Conservation (phyloP, 768 basidiomycete species). For the Suillus ampliporus region DNA sequence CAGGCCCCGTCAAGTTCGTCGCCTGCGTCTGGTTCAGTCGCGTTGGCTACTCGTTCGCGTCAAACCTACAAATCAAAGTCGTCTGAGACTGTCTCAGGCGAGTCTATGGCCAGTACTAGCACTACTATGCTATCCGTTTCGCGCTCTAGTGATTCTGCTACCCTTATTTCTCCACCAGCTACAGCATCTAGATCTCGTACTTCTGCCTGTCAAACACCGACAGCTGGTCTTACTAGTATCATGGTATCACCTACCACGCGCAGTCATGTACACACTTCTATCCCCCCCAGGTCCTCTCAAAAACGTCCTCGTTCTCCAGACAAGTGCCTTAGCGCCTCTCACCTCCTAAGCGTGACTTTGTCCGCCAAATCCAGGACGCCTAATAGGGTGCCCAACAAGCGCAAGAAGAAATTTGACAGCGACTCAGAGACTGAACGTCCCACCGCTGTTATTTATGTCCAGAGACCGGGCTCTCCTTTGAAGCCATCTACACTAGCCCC, state of each 20-base stretch:
- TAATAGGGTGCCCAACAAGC: constrained; percentile 27
- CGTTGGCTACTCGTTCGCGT: constrained; percentile 19
- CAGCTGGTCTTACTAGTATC: too few species aligned
- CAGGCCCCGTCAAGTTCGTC: constrained; percentile 15
- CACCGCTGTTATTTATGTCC: constrained; percentile 16
- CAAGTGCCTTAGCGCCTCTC: not conserved
- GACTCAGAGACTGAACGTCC: constrained; percentile 15
- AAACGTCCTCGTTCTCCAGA: constrained; percentile 36
- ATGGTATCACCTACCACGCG: constrained; percentile 10
- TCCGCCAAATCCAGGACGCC: constrained; percentile 25
- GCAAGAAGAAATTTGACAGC: constrained; percentile 23
- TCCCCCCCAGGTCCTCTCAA: constrained; percentile 9
- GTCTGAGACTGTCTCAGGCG: not conserved
- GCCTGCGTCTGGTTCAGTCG: constrained; percentile 12
- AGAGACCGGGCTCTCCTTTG: constrained; percentile 33
- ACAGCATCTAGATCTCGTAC: constrained; percentile 8
- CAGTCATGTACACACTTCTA: constrained; percentile 13
- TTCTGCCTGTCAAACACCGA: constrained; percentile 15
- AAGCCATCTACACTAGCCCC: constrained; percentile 40
- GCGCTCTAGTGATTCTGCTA: constrained; percentile 29
- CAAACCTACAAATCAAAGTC: constrained; percentile 14
- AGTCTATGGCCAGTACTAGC: constrained; percentile 15
- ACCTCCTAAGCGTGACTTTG: constrained; percentile 10
- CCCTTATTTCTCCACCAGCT: not conserved
- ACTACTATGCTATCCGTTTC: constrained; percentile 29